These are phyloP conservation scores for Cordyceps tenuipes DNA, from an alignment of 2,329 filamentous ascomycete genomes.

Conservation along the genomic window DNA sequence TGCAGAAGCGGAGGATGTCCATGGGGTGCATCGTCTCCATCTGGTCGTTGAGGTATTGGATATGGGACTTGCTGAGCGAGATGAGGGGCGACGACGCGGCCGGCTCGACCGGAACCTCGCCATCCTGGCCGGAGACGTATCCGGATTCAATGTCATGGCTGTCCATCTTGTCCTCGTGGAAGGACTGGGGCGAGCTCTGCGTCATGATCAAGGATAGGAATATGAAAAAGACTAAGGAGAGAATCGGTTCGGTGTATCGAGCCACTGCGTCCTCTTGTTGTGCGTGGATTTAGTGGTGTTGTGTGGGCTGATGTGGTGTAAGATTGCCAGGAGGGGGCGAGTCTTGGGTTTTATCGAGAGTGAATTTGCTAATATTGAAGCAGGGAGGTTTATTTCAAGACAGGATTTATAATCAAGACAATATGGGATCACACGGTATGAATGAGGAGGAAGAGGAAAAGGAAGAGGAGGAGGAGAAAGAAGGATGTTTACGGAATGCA, in stretches of 20 bases:
- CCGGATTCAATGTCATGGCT: constrained; percentile 63
- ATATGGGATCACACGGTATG: not conserved
- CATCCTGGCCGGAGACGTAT: constrained; percentile 56
- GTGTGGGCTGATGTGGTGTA: not conserved
- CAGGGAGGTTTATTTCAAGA: not conserved
- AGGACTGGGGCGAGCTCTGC: constrained; percentile 31
- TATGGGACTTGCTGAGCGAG: constrained; percentile 77
- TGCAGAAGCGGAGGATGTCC: constrained; percentile 89
- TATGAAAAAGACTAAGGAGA: constrained; percentile 12
- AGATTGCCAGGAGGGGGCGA: not conserved
- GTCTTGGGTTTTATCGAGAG: not conserved
- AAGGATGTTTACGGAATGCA: not conserved
- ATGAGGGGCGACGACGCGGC: constrained; percentile 56
- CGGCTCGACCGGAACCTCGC: constrained; percentile 27
- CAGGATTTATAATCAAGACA: not conserved
- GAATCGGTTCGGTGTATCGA: constrained; percentile 14
- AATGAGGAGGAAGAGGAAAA: not conserved
- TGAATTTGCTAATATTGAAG: not conserved
- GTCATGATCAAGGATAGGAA: constrained; percentile 30
- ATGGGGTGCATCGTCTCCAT: constrained; percentile 80
- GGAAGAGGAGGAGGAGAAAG: not conserved
- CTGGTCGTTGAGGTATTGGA: constrained; percentile 85
- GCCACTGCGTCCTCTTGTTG: constrained; percentile 3
- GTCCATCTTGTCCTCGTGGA: constrained; percentile 33
- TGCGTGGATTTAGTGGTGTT: not conserved